These are phyloP conservation scores for Beta lomatogona DNA, from an alignment of 179 eudicot genomes.

Conservation along the genomic window DNA sequence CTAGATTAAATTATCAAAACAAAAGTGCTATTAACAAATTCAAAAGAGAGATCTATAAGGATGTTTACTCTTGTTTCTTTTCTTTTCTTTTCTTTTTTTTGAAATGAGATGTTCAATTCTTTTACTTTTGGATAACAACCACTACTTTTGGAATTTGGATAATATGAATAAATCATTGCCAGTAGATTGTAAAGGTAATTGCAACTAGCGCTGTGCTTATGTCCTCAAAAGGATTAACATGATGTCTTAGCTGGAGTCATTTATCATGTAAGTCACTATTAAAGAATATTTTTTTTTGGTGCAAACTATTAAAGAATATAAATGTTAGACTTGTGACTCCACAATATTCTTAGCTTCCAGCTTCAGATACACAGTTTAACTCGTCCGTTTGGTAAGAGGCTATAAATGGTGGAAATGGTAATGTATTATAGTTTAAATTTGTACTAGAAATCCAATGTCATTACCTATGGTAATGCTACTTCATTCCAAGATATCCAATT, in stretches of 20 bases:
- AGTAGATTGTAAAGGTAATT: neutral
- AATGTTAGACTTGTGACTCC: neutral
- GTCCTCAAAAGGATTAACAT: neutral
- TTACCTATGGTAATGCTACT: too few relatives aligned
- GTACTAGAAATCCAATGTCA: too few relatives aligned
- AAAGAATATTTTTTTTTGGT: neutral
- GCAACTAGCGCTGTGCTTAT: neutral
- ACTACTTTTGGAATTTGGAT: neutral
- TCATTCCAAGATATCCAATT: too few relatives aligned
- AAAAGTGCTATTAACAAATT: too few relatives aligned
- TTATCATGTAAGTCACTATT: neutral
- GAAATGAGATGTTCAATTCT: neutral
- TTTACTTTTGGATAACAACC: neutral
- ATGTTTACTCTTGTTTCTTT: too few relatives aligned
- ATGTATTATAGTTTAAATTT: too few relatives aligned
- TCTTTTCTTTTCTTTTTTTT: too few relatives aligned
- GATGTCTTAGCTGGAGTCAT: neutral
- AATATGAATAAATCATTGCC: neutral
- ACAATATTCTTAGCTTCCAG: neutral
- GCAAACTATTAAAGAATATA: too few relatives aligned
- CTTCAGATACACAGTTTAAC: neutral
- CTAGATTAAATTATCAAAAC: too few relatives aligned
- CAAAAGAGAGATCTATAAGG: too few relatives aligned
- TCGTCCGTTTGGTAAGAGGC: too few relatives aligned
- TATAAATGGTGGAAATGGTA: too few relatives aligned